These are phyloP conservation scores for Pythium inflatum DNA, from an alignment of 352 stramenopile species.

Conservation along the genomic window DNA sequence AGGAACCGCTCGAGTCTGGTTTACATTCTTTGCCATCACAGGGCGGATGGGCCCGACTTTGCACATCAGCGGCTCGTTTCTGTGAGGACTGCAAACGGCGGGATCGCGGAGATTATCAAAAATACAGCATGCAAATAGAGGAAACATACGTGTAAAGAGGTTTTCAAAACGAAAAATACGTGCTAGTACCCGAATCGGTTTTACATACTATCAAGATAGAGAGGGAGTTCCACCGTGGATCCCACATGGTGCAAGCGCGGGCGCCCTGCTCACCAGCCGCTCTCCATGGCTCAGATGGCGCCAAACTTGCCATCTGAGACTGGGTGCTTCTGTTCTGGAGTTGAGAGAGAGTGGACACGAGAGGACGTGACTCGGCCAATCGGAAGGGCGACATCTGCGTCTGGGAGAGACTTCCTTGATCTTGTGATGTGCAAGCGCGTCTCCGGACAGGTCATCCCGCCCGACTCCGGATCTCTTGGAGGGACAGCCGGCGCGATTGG, in stretches of 20 bases:
- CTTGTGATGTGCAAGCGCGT: not conserved
- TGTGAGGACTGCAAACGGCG: not conserved
- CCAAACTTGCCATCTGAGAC: not conserved
- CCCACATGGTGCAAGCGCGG: not conserved
- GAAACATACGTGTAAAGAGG: too few species aligned
- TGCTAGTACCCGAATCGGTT: too few species aligned
- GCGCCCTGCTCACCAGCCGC: too few species aligned
- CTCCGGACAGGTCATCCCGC: constrained; percentile 5
- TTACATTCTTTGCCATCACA: too few species aligned
- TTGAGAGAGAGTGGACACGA: not conserved
- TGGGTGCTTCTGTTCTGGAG: constrained; percentile 1
- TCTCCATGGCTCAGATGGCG: too few species aligned
- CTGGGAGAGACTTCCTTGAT: not conserved
- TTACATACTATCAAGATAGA: not conserved
- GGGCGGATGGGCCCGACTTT: too few species aligned
- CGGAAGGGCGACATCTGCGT: not conserved
- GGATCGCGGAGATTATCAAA: not conserved
- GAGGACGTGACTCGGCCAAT: not conserved
- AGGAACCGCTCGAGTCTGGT: not conserved
- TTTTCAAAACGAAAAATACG: too few species aligned
- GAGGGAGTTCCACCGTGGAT: too few species aligned
- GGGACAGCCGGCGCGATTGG: not conserved
- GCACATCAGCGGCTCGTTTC: not conserved
- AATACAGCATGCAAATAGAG: not conserved
- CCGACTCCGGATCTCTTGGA: not conserved